Conservation (phyloP, 1,284 basidiomycete genomes). For the Cutaneotrichosporon sp. region DNA sequence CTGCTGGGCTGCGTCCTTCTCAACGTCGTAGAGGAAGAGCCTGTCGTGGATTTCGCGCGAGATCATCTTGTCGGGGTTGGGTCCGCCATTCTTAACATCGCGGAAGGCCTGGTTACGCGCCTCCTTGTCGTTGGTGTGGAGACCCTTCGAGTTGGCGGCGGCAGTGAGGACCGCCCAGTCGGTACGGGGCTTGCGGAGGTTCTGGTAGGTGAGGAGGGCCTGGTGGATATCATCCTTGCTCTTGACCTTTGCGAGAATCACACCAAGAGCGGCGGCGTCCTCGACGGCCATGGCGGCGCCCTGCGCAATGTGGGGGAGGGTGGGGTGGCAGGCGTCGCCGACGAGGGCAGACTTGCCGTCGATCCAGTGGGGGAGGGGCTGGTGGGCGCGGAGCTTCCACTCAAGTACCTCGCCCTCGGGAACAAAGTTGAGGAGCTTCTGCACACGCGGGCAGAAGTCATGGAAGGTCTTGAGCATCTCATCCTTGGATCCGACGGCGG, state of each 20-base stretch:
- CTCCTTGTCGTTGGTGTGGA: slow-evolving; percentile 42
- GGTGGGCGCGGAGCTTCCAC: slow-evolving; percentile 51
- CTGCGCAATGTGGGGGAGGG: slow-evolving; percentile 47
- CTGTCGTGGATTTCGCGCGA: slow-evolving; percentile 31
- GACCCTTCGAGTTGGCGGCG: slow-evolving; percentile 48
- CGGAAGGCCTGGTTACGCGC: slow-evolving; percentile 35
- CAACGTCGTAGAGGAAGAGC: slow-evolving; percentile 35
- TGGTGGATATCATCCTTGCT: slow-evolving; percentile 44
- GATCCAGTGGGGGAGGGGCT: slow-evolving; percentile 48
- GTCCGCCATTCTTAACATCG: slow-evolving; percentile 26
- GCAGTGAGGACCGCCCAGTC: slow-evolving; percentile 48
- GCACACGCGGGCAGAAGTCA: slow-evolving; percentile 49
- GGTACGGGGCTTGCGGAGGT: slow-evolving; percentile 49
- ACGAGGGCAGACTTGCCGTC: slow-evolving; percentile 39
- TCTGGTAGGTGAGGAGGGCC: slow-evolving; percentile 47
- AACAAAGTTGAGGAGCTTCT: slow-evolving; percentile 49
- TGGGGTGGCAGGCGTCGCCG: slow-evolving; percentile 47
- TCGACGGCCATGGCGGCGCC: slow-evolving; percentile 53
- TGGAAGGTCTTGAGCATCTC: slow-evolving; percentile 49
- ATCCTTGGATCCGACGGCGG: slow-evolving; percentile 42
- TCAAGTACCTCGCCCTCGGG: slow-evolving; percentile 49
- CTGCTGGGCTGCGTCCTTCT: slow-evolving; percentile 30
- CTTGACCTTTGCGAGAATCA: slow-evolving; percentile 44
- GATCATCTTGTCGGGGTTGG: slow-evolving; percentile 56
- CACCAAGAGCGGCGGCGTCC: slow-evolving; percentile 50